Percentiles rank a stretch among this genome's conserved stretches.
Evolutionary conservation across 2,329 filamentous ascomycete species (phyloP).

Genomic region (Alternaria solani): DNA sequence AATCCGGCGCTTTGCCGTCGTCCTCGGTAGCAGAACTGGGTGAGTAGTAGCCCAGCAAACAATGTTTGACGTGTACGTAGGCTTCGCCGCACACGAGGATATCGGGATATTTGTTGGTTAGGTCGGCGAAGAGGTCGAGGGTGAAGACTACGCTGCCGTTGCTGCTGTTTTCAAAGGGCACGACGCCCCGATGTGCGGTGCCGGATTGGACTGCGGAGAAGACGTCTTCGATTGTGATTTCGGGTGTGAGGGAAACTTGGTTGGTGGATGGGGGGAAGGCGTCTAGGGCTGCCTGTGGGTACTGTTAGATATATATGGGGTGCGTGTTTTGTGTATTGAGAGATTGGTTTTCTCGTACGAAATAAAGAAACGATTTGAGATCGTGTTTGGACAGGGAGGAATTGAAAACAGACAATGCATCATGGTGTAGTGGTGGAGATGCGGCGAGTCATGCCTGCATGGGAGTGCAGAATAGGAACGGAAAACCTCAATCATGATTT

Average conservation of each 20-base stretch:
- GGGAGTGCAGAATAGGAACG: not conserved
- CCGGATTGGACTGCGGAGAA: conserved; percentile 79
- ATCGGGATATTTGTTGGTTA: conserved; percentile 68
- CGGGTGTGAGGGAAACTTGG: conserved; percentile 48
- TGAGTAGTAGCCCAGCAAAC: conserved; percentile 69
- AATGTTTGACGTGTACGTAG: conserved; percentile 90
- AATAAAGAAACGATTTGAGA: not conserved
- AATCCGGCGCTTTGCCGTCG: not conserved
- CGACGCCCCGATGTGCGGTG: conserved; percentile 74
- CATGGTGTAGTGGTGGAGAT: not conserved
- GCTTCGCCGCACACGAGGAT: conserved; percentile 82
- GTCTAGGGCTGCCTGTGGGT: conserved; percentile 62
- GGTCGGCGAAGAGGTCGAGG: conserved; percentile 85
- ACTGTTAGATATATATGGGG: not conserved
- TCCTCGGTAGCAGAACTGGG: not conserved
- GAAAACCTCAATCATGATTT: not conserved
- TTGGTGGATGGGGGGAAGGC: conserved; percentile 52
- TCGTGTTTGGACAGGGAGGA: not conserved
- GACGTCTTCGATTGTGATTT: conserved; percentile 68
- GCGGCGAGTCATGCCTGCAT: not conserved
- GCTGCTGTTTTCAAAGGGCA: conserved; percentile 95
- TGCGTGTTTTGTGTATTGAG: not conserved
- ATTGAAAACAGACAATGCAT: not conserved
- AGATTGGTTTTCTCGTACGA: not conserved
- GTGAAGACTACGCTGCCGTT: conserved; percentile 93